Percentiles rank a stretch among this genome's conserved stretches.
Conservation (phyloP, 2,329 filamentous ascomycete genomes). For the Botrytis aclada region DNA sequence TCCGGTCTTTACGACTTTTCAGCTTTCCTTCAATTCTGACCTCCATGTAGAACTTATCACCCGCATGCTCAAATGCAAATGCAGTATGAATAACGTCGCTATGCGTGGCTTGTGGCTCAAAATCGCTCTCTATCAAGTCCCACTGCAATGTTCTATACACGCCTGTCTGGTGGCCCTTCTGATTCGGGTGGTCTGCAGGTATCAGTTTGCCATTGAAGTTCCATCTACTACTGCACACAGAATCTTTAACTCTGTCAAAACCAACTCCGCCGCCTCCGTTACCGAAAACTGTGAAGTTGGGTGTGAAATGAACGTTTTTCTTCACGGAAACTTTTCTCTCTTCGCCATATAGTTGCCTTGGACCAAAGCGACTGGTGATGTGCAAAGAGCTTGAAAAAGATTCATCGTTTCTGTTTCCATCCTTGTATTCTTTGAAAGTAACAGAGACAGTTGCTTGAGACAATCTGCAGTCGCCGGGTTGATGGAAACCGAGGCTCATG, state of each 20-base stretch:
- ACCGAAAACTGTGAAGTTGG: neutral
- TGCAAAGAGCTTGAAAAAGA: neutral
- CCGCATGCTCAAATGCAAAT: neutral
- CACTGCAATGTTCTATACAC: neutral
- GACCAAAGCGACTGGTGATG: neutral
- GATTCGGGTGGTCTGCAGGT: neutral
- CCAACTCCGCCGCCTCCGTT: neutral
- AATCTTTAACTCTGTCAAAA: neutral
- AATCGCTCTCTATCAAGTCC: neutral
- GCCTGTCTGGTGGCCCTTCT: neutral
- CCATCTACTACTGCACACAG: neutral
- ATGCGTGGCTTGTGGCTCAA: neutral
- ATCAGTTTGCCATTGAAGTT: neutral
- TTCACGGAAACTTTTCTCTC: neutral
- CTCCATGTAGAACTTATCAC: neutral
- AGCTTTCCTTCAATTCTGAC: neutral
- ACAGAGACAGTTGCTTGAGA: neutral
- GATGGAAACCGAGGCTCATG: neutral
- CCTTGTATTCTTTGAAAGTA: neutral
- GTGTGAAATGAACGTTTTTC: neutral
- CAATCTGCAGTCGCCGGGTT: neutral
- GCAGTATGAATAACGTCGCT: neutral
- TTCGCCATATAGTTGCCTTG: neutral
- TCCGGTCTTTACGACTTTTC: neutral
- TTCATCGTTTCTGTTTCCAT: neutral